These are phyloP conservation scores for Yamadazyma atmosphaerica DNA, from an alignment of 1,139 yeast species.

Conservation along the genomic window DNA sequence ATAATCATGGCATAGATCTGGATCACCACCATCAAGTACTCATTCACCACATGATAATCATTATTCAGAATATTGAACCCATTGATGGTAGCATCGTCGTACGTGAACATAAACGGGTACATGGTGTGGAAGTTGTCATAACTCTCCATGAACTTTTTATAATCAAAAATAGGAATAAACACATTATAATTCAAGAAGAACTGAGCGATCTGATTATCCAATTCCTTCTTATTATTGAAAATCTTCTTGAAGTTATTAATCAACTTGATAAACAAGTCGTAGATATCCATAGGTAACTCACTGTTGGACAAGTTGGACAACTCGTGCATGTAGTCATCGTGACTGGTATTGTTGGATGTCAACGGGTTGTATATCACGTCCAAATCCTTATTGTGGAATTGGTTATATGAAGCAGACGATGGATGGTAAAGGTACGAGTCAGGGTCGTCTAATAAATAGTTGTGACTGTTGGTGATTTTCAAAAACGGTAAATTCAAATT, in stretches of 20 bases:
- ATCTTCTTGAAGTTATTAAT: slow-evolving; percentile 48
- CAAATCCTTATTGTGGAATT: slow-evolving; percentile 41
- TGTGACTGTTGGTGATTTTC: slow-evolving; percentile 49
- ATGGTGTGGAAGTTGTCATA: slow-evolving; percentile 59
- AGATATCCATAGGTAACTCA: slow-evolving; percentile 41
- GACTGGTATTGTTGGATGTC: slow-evolving; percentile 28
- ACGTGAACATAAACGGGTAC: slow-evolving; percentile 53
- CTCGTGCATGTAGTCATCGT: slow-evolving; percentile 20
- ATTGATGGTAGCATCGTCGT: slow-evolving; percentile 50
- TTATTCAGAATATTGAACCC: slow-evolving; percentile 52
- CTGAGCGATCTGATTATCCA: slow-evolving; percentile 54
- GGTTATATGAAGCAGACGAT: slow-evolving; percentile 39
- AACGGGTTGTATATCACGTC: slow-evolving; percentile 47
- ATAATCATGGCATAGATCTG: slow-evolving; percentile 49
- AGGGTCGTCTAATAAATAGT: slow-evolving; percentile 45
- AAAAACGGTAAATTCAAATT: slow-evolving; percentile 47
- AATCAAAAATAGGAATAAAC: slow-evolving; percentile 63
- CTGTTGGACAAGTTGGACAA: slow-evolving; percentile 21
- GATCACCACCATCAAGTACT: slow-evolving; percentile 46
- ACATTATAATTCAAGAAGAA: slow-evolving; percentile 58
- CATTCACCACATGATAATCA: slow-evolving; percentile 52
- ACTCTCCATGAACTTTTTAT: slow-evolving; percentile 53
- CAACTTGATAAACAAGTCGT: slow-evolving; percentile 46
- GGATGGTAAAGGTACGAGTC: slow-evolving; percentile 46
- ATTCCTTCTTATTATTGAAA: slow-evolving; percentile 42